Evolutionary conservation across 2,329 filamentous ascomycete species (phyloP).

Genomic region (Xylaria multiplex): DNA sequence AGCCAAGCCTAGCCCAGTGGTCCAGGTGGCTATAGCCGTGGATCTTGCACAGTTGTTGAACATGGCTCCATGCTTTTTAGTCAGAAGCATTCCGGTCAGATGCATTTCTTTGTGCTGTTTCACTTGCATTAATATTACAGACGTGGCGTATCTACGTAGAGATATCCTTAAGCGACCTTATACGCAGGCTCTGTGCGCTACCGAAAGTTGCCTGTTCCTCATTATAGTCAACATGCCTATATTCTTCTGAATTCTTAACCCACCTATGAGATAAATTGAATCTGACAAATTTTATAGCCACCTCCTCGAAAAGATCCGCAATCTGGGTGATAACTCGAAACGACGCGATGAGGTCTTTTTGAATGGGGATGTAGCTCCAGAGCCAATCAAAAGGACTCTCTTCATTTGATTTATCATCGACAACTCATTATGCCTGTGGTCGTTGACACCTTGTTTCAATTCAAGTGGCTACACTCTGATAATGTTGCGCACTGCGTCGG

Average conservation of each 20-base stretch:
- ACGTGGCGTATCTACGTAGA: neutral
- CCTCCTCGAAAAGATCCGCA: constrained; percentile 65
- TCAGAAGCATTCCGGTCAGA: neutral
- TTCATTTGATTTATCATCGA: constrained; percentile 47
- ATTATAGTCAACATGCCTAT: neutral
- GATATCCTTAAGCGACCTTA: neutral
- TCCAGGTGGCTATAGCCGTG: neutral
- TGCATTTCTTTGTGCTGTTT: neutral
- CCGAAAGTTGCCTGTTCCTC: neutral
- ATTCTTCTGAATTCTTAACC: neutral
- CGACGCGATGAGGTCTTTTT: constrained; percentile 47
- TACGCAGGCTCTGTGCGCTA: neutral
- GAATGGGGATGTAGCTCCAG: constrained; percentile 51
- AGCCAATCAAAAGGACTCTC: constrained; percentile 59
- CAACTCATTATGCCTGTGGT: neutral
- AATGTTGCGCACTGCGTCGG: neutral
- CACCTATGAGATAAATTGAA: neutral
- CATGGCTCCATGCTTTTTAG: neutral
- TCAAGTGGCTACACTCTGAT: neutral
- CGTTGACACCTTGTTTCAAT: neutral
- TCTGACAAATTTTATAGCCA: constrained; percentile 53
- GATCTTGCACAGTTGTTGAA: neutral
- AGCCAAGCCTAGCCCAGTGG: constrained; percentile 20
- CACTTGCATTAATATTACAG: neutral
- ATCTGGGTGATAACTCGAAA: constrained; percentile 54